A percentile compares a stretch with the other conserved stretches of the same genome.
These are phyloP conservation scores for Pichia insulana DNA, from an alignment of 805 yeast genomes.

Conservation along the genomic window DNA sequence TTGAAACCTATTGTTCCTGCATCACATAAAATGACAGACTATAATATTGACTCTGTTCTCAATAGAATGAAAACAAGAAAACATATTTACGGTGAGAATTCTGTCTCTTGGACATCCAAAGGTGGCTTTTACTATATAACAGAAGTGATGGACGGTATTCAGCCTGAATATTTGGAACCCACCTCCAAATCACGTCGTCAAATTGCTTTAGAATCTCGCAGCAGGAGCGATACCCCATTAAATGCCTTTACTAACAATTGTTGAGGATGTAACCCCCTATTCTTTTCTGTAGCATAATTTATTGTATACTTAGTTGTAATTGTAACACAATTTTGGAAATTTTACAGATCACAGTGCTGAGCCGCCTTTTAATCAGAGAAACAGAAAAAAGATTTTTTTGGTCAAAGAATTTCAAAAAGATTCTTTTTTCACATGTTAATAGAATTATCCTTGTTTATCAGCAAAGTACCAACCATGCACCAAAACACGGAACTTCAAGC, in stretches of 20 bases:
- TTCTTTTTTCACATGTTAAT: too few relatives aligned
- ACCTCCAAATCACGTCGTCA: neutral
- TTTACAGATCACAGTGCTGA: too few relatives aligned
- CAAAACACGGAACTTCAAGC: slow-evolving; percentile 19
- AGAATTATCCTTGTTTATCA: too few relatives aligned
- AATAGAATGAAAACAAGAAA: slow-evolving; percentile 58
- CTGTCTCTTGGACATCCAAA: slow-evolving; percentile 88
- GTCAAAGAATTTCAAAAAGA: too few relatives aligned
- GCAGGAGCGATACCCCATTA: slow-evolving; percentile 21
- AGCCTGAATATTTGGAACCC: slow-evolving; percentile 24
- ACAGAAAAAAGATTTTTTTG: too few relatives aligned
- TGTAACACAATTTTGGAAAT: neutral
- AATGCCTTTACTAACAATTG: slow-evolving; percentile 29
- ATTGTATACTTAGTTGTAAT: neutral
- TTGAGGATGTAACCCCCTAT: slow-evolving; percentile 5
- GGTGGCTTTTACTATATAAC: slow-evolving; percentile 74
- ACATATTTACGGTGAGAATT: slow-evolving; percentile 53
- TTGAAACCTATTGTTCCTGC: slow-evolving; percentile 73
- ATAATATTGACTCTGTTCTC: slow-evolving; percentile 46
- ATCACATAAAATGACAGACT: slow-evolving; percentile 54
- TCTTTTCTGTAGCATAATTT: neutral
- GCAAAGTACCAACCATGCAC: slow-evolving; percentile 5
- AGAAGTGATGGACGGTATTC: slow-evolving; percentile 40
- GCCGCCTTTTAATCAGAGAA: too few relatives aligned
- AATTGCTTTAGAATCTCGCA: neutral